A percentile compares a stretch with the other conserved stretches of the same genome.
Conservation (phyloP, 225 moss, liverwort and hornwort species). For the Rhytidiadelphus loreus region DNA sequence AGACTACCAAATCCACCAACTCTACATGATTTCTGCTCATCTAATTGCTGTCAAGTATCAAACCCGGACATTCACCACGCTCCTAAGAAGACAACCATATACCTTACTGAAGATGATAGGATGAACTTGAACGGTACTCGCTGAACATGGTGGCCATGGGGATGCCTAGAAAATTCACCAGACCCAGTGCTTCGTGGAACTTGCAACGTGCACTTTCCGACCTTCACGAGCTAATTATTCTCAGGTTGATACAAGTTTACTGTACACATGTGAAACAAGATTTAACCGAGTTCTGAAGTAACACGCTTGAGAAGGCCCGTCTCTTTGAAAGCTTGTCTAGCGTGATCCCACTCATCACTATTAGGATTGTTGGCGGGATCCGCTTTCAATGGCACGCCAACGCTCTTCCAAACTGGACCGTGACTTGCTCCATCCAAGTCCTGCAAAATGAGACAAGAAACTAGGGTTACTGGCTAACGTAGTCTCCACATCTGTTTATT, state of each 20-base stretch:
- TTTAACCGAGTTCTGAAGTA: not conserved
- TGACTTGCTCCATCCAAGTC: slow-evolving; percentile 36
- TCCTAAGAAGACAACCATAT: not conserved
- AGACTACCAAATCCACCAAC: not conserved
- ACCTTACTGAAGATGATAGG: not conserved
- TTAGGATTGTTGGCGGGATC: slow-evolving; percentile 33
- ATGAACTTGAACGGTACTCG: not conserved
- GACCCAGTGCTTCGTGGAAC: not conserved
- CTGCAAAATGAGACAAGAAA: not conserved
- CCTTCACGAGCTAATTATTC: not conserved
- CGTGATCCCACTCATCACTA: slow-evolving; percentile 39
- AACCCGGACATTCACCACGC: not conserved
- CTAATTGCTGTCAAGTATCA: not conserved
- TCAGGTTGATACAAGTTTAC: not conserved
- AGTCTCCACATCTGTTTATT: not conserved
- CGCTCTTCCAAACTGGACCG: slow-evolving; percentile 35
- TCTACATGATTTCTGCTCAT: not conserved
- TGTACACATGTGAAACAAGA: not conserved
- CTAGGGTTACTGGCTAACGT: not conserved
- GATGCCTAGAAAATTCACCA: not conserved
- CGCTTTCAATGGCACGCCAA: slow-evolving; percentile 26
- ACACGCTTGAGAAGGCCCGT: slow-evolving; percentile 37
- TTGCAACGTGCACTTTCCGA: not conserved
- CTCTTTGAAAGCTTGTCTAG: slow-evolving; percentile 32
- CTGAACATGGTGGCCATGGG: not conserved